Percentiles rank a stretch among this genome's conserved stretches.
Conservation (phyloP, 441 rosid genomes). For the Erysimum cheiri region DNA sequence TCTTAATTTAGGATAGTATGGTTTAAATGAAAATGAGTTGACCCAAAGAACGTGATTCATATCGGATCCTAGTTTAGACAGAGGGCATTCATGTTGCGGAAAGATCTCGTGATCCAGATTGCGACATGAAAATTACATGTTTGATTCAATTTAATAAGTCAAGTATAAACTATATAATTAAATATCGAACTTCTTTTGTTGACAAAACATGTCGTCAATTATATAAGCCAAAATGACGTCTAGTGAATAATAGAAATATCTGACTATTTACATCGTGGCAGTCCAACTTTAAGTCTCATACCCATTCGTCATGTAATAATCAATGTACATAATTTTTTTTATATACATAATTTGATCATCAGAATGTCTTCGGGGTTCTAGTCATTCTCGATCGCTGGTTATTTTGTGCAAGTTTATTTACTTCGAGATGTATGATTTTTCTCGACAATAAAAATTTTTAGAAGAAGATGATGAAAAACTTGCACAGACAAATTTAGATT, state of each 20-base stretch:
- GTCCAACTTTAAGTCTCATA: no score
- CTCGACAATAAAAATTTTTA: no score
- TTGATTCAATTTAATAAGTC: conserved; percentile 23
- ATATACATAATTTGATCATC: no score
- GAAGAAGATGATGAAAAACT: no score
- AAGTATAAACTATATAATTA: not conserved
- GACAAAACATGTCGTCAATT: conserved; percentile 1
- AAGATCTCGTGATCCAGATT: conserved; percentile 41
- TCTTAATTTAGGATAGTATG: not conserved
- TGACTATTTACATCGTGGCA: not conserved
- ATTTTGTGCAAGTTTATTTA: no score
- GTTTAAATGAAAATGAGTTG: conserved; percentile 31
- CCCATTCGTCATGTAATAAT: no score
- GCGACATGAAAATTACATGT: conserved; percentile 36
- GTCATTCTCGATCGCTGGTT: no score
- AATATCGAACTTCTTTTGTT: not conserved
- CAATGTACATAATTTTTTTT: no score
- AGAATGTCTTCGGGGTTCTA: no score
- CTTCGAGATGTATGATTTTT: no score
- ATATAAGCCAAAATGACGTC: not conserved
- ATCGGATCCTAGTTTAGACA: conserved; percentile 32
- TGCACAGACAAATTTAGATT: no score
- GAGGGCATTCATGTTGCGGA: conserved; percentile 29
- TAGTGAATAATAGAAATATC: not conserved
- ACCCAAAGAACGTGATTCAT: conserved; percentile 34